Evolutionary conservation across 495 filamentous ascomycete genomes (phyloP).

Genomic region (Annulohypoxylon moriforme): DNA sequence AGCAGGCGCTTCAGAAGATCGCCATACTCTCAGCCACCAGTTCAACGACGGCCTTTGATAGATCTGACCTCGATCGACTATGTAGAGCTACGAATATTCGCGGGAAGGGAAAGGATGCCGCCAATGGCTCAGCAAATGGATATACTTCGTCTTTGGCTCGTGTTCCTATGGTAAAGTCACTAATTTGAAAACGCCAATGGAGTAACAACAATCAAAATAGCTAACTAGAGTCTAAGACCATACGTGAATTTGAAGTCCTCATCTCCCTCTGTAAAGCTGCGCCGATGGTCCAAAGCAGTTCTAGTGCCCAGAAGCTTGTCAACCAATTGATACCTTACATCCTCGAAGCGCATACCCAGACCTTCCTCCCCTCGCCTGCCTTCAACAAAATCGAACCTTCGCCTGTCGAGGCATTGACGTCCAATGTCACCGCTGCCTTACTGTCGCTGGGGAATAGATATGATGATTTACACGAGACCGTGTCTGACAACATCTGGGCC

Average conservation of each 20-base stretch:
- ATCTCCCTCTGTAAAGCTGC: slow-evolving; percentile 90
- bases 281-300: slow-evolving; percentile 70
- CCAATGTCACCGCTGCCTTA: slow-evolving; percentile 79
- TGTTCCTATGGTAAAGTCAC: slow-evolving; percentile 63
- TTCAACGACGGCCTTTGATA: slow-evolving; percentile 62
- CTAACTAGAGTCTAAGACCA: slow-evolving; percentile 56
- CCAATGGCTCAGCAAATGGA: slow-evolving; percentile 50
- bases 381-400: slow-evolving; percentile 85
- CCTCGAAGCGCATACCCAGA: slow-evolving; percentile 80
- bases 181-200: slow-evolving; percentile 7
- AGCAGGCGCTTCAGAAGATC: slow-evolving; percentile 76
- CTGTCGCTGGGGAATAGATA: slow-evolving; percentile 79
- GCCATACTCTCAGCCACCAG: slow-evolving; percentile 69
- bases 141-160: slow-evolving; percentile 51
- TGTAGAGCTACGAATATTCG: slow-evolving; percentile 65
- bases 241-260: slow-evolving; percentile 89
- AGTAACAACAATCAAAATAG: not conserved
- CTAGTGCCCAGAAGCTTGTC: slow-evolving; percentile 78
- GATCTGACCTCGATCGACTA: slow-evolving; percentile 72
- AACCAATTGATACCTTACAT: slow-evolving; percentile 83
- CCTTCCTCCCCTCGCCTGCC: slow-evolving; percentile 81
- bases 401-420: slow-evolving; percentile 88
- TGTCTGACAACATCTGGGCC: slow-evolving; percentile 68
- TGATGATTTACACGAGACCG: slow-evolving; percentile 68
- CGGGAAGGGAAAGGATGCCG: slow-evolving; percentile 43